A percentile compares a stretch with the other conserved stretches of the same genome.
These are phyloP conservation scores for Aspergillus costaricaensis DNA, from an alignment of 2,329 filamentous ascomycete genomes.

Conservation along the genomic window DNA sequence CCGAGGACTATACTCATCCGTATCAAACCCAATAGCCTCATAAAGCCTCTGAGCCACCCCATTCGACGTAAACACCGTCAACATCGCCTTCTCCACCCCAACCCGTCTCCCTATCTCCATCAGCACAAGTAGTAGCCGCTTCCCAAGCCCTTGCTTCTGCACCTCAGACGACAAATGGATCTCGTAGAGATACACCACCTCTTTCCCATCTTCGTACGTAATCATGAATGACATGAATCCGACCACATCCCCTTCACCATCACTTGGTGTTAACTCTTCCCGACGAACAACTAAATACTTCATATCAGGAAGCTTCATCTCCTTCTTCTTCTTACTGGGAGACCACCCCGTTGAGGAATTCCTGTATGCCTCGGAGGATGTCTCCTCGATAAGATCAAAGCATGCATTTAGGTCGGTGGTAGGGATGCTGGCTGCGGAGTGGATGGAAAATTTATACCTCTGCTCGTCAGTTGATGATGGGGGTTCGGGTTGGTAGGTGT, in stretches of 20 bases:
- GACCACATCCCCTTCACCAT: slow-evolving; percentile 4
- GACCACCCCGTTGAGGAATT: slow-evolving; percentile 58
- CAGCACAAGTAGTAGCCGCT: slow-evolving; percentile 50
- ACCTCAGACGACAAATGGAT: slow-evolving; percentile 53
- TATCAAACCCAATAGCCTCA: slow-evolving; percentile 50
- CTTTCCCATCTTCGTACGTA: slow-evolving; percentile 56
- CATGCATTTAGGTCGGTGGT: slow-evolving; percentile 50
- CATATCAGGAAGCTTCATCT: slow-evolving; percentile 63
- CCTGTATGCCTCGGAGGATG: slow-evolving; percentile 56
- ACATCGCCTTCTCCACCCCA: slow-evolving; percentile 58
- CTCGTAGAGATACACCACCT: slow-evolving; percentile 67
- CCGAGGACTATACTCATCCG: slow-evolving; percentile 56
- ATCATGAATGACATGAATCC: slow-evolving; percentile 59
- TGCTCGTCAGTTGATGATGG: slow-evolving; percentile 1
- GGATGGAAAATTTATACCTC: slow-evolving; percentile 30
- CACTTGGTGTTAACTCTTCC: not conserved
- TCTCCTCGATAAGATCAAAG: slow-evolving; percentile 55
- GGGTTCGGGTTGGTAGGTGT: not conserved
- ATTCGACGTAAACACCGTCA: slow-evolving; percentile 62
- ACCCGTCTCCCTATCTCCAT: slow-evolving; percentile 51
- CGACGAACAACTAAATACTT: slow-evolving; percentile 55
- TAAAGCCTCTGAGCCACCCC: slow-evolving; percentile 52
- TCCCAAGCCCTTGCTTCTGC: slow-evolving; percentile 55
- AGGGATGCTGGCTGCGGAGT: slow-evolving; percentile 41
- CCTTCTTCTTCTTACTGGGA: slow-evolving; percentile 52